Base-by-base conservation (phyloP, 2,329 filamentous ascomycete species). In the Lecanicillium sp. region DNA sequence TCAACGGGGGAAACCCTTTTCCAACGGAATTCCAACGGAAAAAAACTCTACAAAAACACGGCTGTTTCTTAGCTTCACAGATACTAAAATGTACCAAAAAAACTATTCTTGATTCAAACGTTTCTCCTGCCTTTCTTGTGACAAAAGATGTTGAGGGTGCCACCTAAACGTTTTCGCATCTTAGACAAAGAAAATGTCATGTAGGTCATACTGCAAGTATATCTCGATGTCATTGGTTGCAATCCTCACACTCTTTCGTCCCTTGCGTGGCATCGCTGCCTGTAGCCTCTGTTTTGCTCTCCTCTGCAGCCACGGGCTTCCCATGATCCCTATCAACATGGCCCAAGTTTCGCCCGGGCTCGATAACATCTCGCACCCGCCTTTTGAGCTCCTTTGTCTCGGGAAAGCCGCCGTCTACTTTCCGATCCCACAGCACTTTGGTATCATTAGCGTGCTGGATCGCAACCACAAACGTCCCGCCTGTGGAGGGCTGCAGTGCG, bases 301-400 rank as follows among this genome's bases (percentile, higher is more conserved):
- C 18, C 15, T 27, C 14, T 22, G 9, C 20, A 27, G n/a, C 30
- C 29, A 7, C 19, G 13, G 25, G 22, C 29, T 43, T 45, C 13
- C 28, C 43, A 34, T 68, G 55, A 37, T 71, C 59, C 39, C 76
- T 68, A 58, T 89, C 84, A 17, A 87, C 81, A 62, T 96, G 90
- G 0, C 90, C 90, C 38, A 95, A 64, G 53, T 90, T 75, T 45
- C 83, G 72, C 1, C 66, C 69, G 0, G 89, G 90, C 52, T 92
- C 81, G 49, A 95, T 80, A 37, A 85, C 71, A 63, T 95, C 85
- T 42, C 90, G 70, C 5, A 95, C 78, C 13, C 81, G 72, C 43
- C 87, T 79, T 65, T 96, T 95, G 31, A 95, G 71, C 49, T 90
- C 81, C 62, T 95, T 95, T 3, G 85, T 88, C 64, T 95, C 88